These are phyloP conservation scores for Sugiyamaella qingdaonensis DNA, from an alignment of 805 yeast genomes.

Conservation along the genomic window DNA sequence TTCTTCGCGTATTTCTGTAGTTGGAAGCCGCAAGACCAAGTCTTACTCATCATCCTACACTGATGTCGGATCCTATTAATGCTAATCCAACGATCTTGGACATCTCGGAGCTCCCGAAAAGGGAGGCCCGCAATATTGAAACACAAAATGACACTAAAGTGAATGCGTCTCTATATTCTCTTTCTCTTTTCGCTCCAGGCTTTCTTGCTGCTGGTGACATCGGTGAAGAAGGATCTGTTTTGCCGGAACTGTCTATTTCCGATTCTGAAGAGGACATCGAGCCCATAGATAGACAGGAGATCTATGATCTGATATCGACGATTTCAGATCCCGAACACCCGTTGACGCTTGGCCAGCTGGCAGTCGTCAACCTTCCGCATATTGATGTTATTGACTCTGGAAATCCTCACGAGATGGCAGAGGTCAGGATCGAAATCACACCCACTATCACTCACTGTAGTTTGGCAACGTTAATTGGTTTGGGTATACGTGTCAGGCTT, in stretches of 20 bases:
- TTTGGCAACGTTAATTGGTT: slow-evolving; percentile 89
- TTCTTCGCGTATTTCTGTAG: background rate
- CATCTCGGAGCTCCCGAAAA: slow-evolving; percentile 67
- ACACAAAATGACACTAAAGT: background rate
- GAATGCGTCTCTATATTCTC: slow-evolving; percentile 8
- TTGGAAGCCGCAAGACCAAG: background rate
- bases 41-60: slow-evolving; percentile 11
- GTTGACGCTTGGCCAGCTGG: slow-evolving; percentile 84
- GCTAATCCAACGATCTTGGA: slow-evolving; percentile 88
- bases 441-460: slow-evolving; percentile 99
- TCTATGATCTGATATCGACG: slow-evolving; percentile 77
- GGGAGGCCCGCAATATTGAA: slow-evolving; percentile 17
- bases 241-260: slow-evolving; percentile 11
- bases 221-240: slow-evolving; percentile 19
- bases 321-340: slow-evolving; percentile 99
- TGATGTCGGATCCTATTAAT: slow-evolving; percentile 72
- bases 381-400: slow-evolving; percentile 64
- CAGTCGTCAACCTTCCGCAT: slow-evolving; percentile 84
- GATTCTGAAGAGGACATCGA: slow-evolving; percentile 34
- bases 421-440: slow-evolving; percentile 77
- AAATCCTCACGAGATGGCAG: slow-evolving; percentile 54
- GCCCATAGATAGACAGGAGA: slow-evolving; percentile 81
- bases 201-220: slow-evolving; percentile 11
- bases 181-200: slow-evolving; percentile 20
- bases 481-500: slow-evolving; percentile 87